Evolutionary conservation across 2,329 filamentous ascomycete genomes (phyloP).

Genomic region (Chaetomium globosum): DNA sequence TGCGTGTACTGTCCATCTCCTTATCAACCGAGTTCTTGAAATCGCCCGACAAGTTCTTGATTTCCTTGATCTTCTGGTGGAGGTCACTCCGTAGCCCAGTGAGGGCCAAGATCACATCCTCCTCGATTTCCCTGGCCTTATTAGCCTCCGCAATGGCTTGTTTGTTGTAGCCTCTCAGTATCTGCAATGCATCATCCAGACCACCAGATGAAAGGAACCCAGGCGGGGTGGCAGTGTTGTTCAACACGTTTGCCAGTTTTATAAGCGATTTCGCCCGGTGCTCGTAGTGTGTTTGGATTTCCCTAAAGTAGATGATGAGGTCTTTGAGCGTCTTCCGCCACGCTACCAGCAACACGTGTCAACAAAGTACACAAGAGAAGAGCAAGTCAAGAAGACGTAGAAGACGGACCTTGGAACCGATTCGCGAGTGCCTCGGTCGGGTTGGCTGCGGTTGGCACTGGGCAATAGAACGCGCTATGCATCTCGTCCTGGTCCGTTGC

Average conservation of each 20-base stretch:
- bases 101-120: slow-evolving; percentile 85
- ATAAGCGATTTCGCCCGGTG: slow-evolving; percentile 77
- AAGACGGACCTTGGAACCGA: slow-evolving; percentile 77
- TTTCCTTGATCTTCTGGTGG: slow-evolving; percentile 96
- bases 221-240: slow-evolving; percentile 74
- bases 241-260: slow-evolving; percentile 81
- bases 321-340: slow-evolving; percentile 97
- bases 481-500: slow-evolving; percentile 67
- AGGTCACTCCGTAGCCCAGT: slow-evolving; percentile 85
- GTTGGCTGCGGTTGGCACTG: slow-evolving; percentile 82
- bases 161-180: slow-evolving; percentile 81
- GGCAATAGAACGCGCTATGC: slow-evolving; percentile 85
- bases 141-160: slow-evolving; percentile 76
- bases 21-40: slow-evolving; percentile 97
- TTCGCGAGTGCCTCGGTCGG: slow-evolving; percentile 86
- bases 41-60: slow-evolving; percentile 88
- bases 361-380: slow-evolving; percentile 15
- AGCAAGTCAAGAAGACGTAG: background rate
- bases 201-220: slow-evolving; percentile 79
- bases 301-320: slow-evolving; percentile 88
- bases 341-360: slow-evolving; percentile 53
- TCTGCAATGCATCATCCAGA: slow-evolving; percentile 82
- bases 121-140: slow-evolving; percentile 88
- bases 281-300: slow-evolving; percentile 88
- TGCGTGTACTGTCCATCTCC: slow-evolving; percentile 84